Base-by-base conservation (phyloP, 495 filamentous ascomycete species). In the Aspergillus incahuasiensis region DNA sequence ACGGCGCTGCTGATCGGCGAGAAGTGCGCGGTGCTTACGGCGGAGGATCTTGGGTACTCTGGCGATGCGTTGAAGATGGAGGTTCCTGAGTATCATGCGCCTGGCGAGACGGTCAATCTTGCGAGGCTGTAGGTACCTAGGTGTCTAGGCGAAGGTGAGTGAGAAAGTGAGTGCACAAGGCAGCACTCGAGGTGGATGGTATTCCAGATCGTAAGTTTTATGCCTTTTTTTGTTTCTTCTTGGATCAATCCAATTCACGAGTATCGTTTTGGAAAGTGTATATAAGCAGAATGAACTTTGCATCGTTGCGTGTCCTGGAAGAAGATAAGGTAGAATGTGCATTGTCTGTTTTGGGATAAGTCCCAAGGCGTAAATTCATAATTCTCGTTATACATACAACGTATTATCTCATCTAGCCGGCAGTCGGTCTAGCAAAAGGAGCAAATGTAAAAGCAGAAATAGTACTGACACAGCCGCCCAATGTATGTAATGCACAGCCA, bases 41-140 rank as follows among this genome's bases (percentile, higher is more conserved):
- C 82, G 3, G 87, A 90, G 67, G 86, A 91, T 59, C 74, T 91
- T 19, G 89, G 88, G 4, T 91, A 91, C 68, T 84, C 79, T 21
- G 88, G 88, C 16, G 74, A 77, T 41, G 87, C 81, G 40, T 74
- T 94, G 53, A 81, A 89, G 54, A 92, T 94, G 88, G 83, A 83
- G 64, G 85, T 92, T 6, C 81, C 82, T 18, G 67, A 70, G 8
- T 85, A 86, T 59, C 70, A 85, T 56, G 82, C 81, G 1, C 81
- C 82, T 0, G 81, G 79, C 3, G 80, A 84, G 61, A 2, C 39
- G 38, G n/a, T 38, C 5, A 38, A 38, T 24, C 30, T 49, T 38
- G 30, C 47, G 1, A 11, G 47, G 47, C 13, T 49, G 32, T 49
- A 30, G 21, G 47, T n/a, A n/a, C n/a, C n/a, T n/a, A n/a, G n/a